A percentile compares a stretch with the other conserved stretches of the same genome.
phyloP scores from a whole-genome alignment of 768 basidiomycete species.

The Russula compacta region DNA sequence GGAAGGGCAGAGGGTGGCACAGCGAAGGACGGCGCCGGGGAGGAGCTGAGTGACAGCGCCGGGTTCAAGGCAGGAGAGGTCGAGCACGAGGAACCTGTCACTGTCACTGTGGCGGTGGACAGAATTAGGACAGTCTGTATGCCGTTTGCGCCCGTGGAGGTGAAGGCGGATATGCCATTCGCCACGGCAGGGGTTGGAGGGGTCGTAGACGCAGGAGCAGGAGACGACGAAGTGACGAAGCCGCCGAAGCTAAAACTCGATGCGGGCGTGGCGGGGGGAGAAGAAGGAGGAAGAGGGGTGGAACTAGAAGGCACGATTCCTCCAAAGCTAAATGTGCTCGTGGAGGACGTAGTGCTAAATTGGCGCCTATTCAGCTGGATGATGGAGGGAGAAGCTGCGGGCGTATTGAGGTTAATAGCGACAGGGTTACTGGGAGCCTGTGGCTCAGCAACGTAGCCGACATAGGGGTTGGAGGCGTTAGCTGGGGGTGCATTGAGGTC shows the following conservation, averaged over 20 bases:
- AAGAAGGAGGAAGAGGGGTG: neutral
- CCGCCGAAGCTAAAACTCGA: constrained; percentile 1
- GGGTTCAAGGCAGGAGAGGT: neutral
- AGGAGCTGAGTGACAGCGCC: neutral
- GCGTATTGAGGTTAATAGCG: neutral
- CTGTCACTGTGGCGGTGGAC: neutral
- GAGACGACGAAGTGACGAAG: neutral
- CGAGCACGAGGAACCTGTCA: neutral
- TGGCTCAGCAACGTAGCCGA: too few species aligned
- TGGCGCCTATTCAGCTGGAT: constrained; percentile 18
- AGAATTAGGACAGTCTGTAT: constrained; percentile 6
- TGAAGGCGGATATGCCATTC: neutral
- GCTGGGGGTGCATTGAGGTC: neutral
- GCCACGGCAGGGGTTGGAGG: neutral
- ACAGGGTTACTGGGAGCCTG: too few species aligned
- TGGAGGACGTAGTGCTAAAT: neutral
- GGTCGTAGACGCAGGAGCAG: neutral
- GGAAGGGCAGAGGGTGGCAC: neutral
- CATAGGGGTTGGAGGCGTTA: neutral
- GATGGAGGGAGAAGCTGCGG: neutral
- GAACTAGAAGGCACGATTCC: constrained; percentile 5
- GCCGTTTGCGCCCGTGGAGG: constrained; percentile 7
- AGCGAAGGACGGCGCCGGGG: neutral
- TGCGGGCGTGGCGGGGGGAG: neutral
- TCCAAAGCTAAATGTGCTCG: constrained; percentile 7